Conservation (phyloP, 2,329 filamentous ascomycete genomes). For the Trichoderma pleuroti region DNA sequence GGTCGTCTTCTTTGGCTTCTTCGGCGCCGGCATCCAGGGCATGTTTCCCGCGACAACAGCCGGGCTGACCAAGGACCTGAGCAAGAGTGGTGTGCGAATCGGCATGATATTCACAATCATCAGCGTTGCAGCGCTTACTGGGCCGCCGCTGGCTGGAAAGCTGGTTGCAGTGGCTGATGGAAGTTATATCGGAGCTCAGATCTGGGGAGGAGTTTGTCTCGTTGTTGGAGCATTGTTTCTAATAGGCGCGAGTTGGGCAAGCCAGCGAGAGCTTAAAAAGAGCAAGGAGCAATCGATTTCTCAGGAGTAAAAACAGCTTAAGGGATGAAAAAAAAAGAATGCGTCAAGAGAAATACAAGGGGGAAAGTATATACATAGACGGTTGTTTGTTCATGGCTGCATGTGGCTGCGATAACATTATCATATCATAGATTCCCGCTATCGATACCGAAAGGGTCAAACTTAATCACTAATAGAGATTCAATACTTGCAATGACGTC, state of each 20-base stretch:
- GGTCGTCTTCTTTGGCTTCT: constrained; percentile 60
- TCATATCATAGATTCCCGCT: not conserved
- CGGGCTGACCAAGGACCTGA: constrained; percentile 49
- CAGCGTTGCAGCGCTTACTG: constrained; percentile 51
- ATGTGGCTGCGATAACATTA: not conserved
- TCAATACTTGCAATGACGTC: not conserved
- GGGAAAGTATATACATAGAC: not conserved
- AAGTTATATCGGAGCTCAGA: constrained; percentile 48
- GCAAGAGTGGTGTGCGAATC: constrained; percentile 53
- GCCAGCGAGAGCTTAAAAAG: constrained; percentile 23
- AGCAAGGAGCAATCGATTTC: not conserved
- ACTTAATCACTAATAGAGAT: constrained; percentile 1
- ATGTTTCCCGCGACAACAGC: constrained; percentile 56
- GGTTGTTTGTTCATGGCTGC: not conserved
- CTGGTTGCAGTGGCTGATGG: constrained; percentile 45
- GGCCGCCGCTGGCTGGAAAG: constrained; percentile 52
- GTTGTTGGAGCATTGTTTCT: constrained; percentile 43
- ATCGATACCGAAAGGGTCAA: not conserved
- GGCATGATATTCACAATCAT: constrained; percentile 59
- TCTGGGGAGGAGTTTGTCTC: constrained; percentile 46
- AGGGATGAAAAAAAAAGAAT: not conserved
- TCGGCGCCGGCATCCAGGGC: constrained; percentile 60
- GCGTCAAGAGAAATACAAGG: not conserved
- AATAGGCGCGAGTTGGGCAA: constrained; percentile 37
- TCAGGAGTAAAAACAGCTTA: not conserved